A percentile compares a stretch with the other conserved stretches of the same genome.
phyloP scores from a whole-genome alignment of 495 filamentous ascomycete species.

The Chaetomium tenue region DNA sequence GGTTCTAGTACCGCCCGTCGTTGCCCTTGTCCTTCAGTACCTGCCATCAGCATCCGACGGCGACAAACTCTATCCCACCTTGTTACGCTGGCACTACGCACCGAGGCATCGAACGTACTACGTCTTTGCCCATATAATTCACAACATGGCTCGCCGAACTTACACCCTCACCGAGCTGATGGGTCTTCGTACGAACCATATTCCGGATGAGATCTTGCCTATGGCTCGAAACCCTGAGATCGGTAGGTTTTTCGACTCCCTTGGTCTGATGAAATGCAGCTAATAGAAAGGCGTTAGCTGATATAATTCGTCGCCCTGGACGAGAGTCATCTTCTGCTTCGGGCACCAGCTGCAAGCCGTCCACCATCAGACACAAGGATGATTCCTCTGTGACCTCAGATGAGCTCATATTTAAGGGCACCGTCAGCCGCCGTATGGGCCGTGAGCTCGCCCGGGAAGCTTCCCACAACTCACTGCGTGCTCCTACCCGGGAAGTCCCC shows the following conservation, averaged over 20 bases:
- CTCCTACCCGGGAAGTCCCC: background rate
- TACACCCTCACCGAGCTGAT: slow-evolving; percentile 45
- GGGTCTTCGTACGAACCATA: slow-evolving; percentile 26
- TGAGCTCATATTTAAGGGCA: slow-evolving; percentile 36
- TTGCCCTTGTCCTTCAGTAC: slow-evolving; percentile 28
- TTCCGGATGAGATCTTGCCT: slow-evolving; percentile 15
- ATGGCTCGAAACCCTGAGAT: slow-evolving; percentile 36
- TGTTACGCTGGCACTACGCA: slow-evolving; percentile 36
- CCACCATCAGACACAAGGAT: slow-evolving; percentile 27
- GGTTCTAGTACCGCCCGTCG: slow-evolving; percentile 26
- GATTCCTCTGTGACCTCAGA: slow-evolving; percentile 33
- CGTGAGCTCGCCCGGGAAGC: slow-evolving; percentile 17
- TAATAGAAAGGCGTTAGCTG: slow-evolving; percentile 21
- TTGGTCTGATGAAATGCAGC: background rate
- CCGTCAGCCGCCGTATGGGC: slow-evolving; percentile 27
- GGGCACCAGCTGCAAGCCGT: slow-evolving; percentile 12
- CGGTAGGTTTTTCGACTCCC: slow-evolving; percentile 29
- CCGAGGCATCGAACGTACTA: slow-evolving; percentile 33
- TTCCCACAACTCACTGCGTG: slow-evolving; percentile 9
- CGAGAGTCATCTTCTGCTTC: slow-evolving; percentile 24
- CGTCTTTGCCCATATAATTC: slow-evolving; percentile 36
- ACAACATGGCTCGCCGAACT: slow-evolving; percentile 36
- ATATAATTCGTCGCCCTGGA: slow-evolving; percentile 30
- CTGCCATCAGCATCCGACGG: slow-evolving; percentile 17
- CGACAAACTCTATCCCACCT: slow-evolving; percentile 25